phyloP scores from a whole-genome alignment of 345 rosid genomes.

The Geranium rotundifolium region DNA sequence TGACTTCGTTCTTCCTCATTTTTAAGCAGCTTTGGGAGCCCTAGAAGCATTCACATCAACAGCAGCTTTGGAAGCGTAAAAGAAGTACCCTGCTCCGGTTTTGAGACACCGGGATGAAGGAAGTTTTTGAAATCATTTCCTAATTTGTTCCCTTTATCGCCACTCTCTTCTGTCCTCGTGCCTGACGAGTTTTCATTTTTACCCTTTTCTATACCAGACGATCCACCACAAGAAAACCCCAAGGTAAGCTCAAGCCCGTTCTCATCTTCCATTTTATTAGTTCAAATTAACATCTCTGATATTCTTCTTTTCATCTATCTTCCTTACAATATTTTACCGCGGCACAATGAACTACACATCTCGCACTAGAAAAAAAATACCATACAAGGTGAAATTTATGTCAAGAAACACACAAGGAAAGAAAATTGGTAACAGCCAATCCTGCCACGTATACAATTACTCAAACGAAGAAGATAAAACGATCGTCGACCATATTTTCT shows the following conservation, averaged over 20 bases:
- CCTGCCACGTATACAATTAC: not conserved
- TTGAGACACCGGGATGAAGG: conserved; percentile 38
- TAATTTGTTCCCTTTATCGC: conserved; percentile 45
- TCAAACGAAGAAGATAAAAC: not conserved
- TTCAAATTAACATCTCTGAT: not conserved
- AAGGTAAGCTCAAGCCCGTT: conserved; percentile 91
- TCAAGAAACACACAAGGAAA: not conserved
- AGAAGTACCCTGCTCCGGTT: conserved; percentile 24
- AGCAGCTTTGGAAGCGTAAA: conserved; percentile 48
- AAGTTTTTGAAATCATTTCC: conserved; percentile 58
- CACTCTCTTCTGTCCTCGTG: conserved; percentile 35
- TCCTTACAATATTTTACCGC: conserved; percentile 1
- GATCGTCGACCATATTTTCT: not conserved
- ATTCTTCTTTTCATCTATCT: conserved; percentile 17
- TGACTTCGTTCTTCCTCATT: conserved; percentile 43
- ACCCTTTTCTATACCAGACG: conserved; percentile 59
- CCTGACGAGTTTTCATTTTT: conserved; percentile 41
- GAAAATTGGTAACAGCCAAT: not conserved
- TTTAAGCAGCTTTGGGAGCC: conserved; percentile 35
- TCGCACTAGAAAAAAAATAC: not conserved
- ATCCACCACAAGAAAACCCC: conserved; percentile 84
- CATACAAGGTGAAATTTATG: not conserved
- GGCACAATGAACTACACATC: not conserved
- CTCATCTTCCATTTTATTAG: conserved; percentile 62
- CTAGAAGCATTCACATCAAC: conserved; percentile 44